Base-by-base conservation (phyloP, 306 rosid species). In the Trifolium subterraneum region DNA sequence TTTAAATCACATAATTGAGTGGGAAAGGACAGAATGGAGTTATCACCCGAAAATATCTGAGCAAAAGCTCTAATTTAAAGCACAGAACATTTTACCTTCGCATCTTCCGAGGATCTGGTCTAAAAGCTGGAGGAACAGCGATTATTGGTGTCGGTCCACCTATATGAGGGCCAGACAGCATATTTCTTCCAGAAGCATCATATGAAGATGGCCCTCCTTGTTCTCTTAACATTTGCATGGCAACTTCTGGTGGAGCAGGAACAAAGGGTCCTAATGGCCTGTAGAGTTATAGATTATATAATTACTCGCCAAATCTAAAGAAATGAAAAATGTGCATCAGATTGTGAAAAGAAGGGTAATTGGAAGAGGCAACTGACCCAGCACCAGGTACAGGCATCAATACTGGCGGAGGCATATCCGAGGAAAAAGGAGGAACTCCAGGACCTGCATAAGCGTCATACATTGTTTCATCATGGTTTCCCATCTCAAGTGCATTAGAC, bases 371-470 rank as follows among this genome's bases (percentile, higher is more conserved):
- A 64, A 86, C 96, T 71, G 75, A 95, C 99, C 99, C 99, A 81
- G 99, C 99, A 77, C 99, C 99, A 78, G 99, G 99, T 45, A 95
- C 98, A 61, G 99, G 99, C 99, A 95, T 95, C 82, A 95, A 86
- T 11, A 95, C 88, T 11, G 96, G 97, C 3, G 98, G 98, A 29
- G 90, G 73, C 47, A 94, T 90, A 80, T 94, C 99, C 25, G 99
- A 74, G 67, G 88, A 80, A 82, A 88, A 94, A 66, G 97, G 84
- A 54, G 87, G 88, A 73, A 87, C 89, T 54, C 79, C 91, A 64
- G 80, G 90, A 70, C 96, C 97, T 0, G 88, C 90, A 80, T 71
- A 90, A 64, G 86, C 56, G 76, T 92, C 99, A 80, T 83, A 90
- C 93, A 95, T 92, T 36, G 98, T 61, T 48, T 95, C 98, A 59